Evolutionary conservation across 176 grass and related monocot genomes (phyloP), one percentile per base, ranked within the genome.

Genomic region (Ananas comosus): DNA sequence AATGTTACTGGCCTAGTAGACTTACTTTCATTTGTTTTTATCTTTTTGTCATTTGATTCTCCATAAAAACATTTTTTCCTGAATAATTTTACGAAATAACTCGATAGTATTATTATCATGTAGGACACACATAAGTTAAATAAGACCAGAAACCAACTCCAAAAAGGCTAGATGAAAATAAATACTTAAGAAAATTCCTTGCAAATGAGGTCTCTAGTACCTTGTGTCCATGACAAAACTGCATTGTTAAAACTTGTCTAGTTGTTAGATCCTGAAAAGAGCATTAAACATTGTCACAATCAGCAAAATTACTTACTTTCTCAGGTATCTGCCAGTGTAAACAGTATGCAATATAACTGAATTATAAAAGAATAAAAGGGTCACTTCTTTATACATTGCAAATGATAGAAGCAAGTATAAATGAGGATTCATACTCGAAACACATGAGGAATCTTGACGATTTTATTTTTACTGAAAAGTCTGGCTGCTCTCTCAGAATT

Each of bases 151-250:
- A 42, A 42, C 33, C 5, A 42, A 7, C 33, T 6, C 33, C 5
- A 42, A 42, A 42, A 42, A 42, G 33, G 7, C 5, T 42, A 42
- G 18, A 19, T 2, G 10, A 59, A 58, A 9, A 58, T 13, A 0
- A 58, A 8, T n/a, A 58, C 13, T n/a, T 8, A 17, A 59, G 19
- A 67, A 48, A 67, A 13, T 9, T 42, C 25, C 29, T 49, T 10
- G 64, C 7, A 48, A 11, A 67, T 47, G 2, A 42, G 13, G 13
- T 17, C 27, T 8, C 64, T n/a, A 67, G 68, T 86, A 92, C 92
- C 89, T 96, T 96, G 73, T 92, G 79, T 68, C 92, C 88, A 51
- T 79, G 70, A 75, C 86, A 96, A 89, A 91, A 96, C 66, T 96
- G 84, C 92, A 96, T 96, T 27, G 81, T 96, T 73, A 96, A 87